Percentiles rank a stretch among this genome's conserved stretches.
Conservation (phyloP, 768 basidiomycete species). For the Kwoniella europaea region DNA sequence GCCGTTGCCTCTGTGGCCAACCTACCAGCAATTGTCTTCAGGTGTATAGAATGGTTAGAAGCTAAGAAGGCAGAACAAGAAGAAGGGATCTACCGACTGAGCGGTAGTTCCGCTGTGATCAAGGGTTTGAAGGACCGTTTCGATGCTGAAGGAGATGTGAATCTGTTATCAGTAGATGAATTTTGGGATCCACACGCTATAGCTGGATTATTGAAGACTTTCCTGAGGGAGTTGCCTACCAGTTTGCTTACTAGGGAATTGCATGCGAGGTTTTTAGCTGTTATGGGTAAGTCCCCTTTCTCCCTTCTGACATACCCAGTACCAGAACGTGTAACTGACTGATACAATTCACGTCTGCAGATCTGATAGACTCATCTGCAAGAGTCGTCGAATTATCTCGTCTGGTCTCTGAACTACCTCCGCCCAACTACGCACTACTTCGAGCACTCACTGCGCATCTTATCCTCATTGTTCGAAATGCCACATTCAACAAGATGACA, state of each 20-base stretch:
- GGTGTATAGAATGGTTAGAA: constrained; percentile 93
- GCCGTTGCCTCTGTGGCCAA: constrained; percentile 86
- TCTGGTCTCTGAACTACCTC: constrained; percentile 83
- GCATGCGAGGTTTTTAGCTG: constrained; percentile 85
- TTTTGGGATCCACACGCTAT: constrained; percentile 98
- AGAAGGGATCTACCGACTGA: constrained; percentile 95
- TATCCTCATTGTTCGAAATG: constrained; percentile 91
- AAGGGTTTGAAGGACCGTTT: constrained; percentile 91
- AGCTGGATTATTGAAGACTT: constrained; percentile 90
- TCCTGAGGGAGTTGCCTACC: constrained; percentile 87
- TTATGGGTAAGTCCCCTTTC: constrained; percentile 73
- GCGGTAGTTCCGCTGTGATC: constrained; percentile 92
- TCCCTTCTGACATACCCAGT: neutral
- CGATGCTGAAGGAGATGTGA: constrained; percentile 93
- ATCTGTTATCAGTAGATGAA: constrained; percentile 83
- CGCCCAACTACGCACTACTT: constrained; percentile 90
- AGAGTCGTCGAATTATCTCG: constrained; percentile 83
- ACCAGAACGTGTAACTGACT: too few species aligned
- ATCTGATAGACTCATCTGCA: constrained; percentile 85
- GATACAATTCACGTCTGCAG: constrained; percentile 59
- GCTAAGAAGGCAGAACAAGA: constrained; percentile 92
- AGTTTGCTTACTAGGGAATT: constrained; percentile 91
- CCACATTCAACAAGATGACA: constrained; percentile 93
- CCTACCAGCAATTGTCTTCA: constrained; percentile 91
- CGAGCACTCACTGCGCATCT: constrained; percentile 93